Evolutionary conservation across 1,284 basidiomycete species (phyloP), one percentile per base, ranked within the genome.

Genomic region (Heterobasidion occidentale): DNA sequence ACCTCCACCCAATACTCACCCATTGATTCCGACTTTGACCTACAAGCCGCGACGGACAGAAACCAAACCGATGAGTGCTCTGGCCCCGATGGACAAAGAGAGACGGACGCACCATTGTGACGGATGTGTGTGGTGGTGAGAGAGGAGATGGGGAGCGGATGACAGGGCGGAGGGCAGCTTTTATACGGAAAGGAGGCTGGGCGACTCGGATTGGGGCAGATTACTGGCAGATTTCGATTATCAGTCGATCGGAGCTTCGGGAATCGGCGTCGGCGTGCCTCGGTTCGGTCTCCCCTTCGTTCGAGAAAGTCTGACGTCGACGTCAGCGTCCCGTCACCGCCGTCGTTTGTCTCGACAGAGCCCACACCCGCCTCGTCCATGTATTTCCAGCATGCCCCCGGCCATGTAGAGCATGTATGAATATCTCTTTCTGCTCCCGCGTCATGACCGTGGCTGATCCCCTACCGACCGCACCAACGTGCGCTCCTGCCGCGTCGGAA

Each of bases 11-110:
- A 36, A 44, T 35, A 58, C 70, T 58, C 56, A 90, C 89, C 92
- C 92, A 79, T 96, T 96, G 79, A 96, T 95, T 68, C 93, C 93
- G 71, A 94, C 90, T 77, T 92, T 89, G 75, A 92, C 85, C 75
- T 77, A 51, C 27, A 5, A 35, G 45, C 3, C 14, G 20, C 11
- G 35, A 42, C 42, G 44, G 15, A 20, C 15, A 33, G 20, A 14
- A 36, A 27, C 27, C 27, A 5, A 27, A 27, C 27, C 27, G 5
- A 6, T 27, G 27, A 27, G 27, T 27, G 27, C 6, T 27, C 27
- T 27, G 5, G 27, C 4, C 27, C 27, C 27, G 1, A 7, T 20
- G 2, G 9, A 34, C 5, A n/a, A 5, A 15, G 36, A 34, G 38
- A 42, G 33, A 35, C 12, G 35, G 12, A 36, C 46, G 48, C 14